A percentile compares a stretch with the other conserved stretches of the same genome.
Conservation (phyloP, 352 stramenopile genomes). For the Thraustochytrium sp. region DNA sequence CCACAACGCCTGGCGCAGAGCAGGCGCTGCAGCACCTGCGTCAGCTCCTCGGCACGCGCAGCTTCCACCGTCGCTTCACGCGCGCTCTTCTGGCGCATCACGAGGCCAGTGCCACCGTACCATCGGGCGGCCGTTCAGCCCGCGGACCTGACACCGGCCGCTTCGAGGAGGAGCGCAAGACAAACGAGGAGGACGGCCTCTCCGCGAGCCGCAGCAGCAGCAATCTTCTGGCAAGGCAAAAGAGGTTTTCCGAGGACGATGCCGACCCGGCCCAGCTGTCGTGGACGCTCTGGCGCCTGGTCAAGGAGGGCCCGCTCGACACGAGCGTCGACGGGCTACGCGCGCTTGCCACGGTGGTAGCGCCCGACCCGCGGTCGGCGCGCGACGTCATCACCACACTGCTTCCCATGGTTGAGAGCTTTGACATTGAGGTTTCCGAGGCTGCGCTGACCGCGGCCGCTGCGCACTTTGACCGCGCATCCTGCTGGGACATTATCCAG, state of each 20-base stretch:
- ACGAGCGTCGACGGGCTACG: background rate
- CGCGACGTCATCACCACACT: conserved; percentile 11
- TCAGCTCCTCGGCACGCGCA: background rate
- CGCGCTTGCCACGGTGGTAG: background rate
- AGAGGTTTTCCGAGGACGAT: background rate
- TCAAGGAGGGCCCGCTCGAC: conserved; percentile 11
- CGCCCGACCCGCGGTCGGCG: background rate
- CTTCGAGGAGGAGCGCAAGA: background rate
- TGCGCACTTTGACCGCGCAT: conserved; percentile 7
- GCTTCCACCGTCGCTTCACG: background rate
- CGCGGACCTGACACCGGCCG: background rate
- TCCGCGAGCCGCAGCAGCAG: too few species aligned
- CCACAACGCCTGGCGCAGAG: background rate
- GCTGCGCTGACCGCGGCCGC: background rate
- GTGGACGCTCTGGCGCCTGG: background rate
- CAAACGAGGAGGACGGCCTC: too few species aligned
- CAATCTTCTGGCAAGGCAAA: background rate
- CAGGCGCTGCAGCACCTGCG: conserved; percentile 1
- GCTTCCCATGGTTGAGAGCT: conserved; percentile 29
- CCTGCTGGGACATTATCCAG: conserved; percentile 6
- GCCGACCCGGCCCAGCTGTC: background rate
- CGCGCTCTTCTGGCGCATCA: background rate
- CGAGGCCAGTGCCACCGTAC: too few species aligned
- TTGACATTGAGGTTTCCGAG: conserved; percentile 36
- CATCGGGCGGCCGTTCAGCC: too few species aligned